These are phyloP conservation scores for Lyophyllum semitale DNA, from an alignment of 768 basidiomycete genomes.

Conservation along the genomic window DNA sequence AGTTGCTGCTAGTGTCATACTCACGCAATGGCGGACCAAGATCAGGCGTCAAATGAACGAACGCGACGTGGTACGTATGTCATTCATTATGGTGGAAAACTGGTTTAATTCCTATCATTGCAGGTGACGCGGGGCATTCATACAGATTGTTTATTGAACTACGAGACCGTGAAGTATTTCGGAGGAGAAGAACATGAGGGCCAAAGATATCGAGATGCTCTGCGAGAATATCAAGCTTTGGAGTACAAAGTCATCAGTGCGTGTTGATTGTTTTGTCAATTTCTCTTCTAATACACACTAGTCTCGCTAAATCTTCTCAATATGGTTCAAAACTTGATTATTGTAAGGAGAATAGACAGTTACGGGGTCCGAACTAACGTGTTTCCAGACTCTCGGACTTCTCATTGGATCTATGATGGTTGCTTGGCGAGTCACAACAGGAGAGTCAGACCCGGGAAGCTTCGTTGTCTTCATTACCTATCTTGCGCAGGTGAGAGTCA, in stretches of 20 bases:
- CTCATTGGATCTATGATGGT: constrained; percentile 83
- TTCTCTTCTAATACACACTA: constrained; percentile 23
- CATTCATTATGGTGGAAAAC: neutral
- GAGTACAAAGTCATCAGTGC: constrained; percentile 76
- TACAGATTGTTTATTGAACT: constrained; percentile 78
- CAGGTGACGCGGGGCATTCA: constrained; percentile 81
- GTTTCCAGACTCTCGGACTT: constrained; percentile 67
- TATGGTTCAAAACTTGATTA: constrained; percentile 80
- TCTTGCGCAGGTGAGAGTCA: constrained; percentile 63
- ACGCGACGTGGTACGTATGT: constrained; percentile 63
- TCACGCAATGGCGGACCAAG: constrained; percentile 75
- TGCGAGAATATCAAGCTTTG: constrained; percentile 70
- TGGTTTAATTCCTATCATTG: neutral
- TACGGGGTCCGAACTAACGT: neutral
- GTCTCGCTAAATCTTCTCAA: constrained; percentile 76
- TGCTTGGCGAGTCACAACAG: constrained; percentile 62
- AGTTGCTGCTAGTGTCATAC: constrained; percentile 51
- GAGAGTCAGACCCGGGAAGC: constrained; percentile 51
- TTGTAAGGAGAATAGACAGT: constrained; percentile 42
- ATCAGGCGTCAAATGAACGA: constrained; percentile 83
- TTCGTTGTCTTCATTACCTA: constrained; percentile 86
- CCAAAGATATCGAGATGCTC: constrained; percentile 68
- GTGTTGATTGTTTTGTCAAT: constrained; percentile 21
- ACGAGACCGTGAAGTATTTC: constrained; percentile 89
- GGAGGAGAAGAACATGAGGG: constrained; percentile 83